These are phyloP conservation scores for Xerocomus brunneocitrinus DNA, from an alignment of 768 basidiomycete genomes.

Conservation along the genomic window DNA sequence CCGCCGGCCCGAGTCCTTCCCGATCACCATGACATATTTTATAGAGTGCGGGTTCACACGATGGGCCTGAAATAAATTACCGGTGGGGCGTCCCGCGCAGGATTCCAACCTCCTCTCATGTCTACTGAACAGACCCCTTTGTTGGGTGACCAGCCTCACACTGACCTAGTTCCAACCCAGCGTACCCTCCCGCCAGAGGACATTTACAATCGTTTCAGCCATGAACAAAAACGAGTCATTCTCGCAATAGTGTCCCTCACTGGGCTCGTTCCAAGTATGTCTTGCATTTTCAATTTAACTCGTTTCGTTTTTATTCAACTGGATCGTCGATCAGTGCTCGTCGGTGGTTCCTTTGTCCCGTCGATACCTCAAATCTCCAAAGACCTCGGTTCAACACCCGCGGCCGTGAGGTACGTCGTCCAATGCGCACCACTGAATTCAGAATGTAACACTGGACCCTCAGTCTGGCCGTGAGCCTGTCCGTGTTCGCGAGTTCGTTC, in stretches of 20 bases:
- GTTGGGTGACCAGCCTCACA: slow-evolving; percentile 9
- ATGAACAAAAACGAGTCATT: slow-evolving; percentile 47
- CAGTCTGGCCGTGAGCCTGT: slow-evolving; percentile 50
- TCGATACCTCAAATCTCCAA: slow-evolving; percentile 68
- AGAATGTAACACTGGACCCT: not conserved
- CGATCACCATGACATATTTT: not conserved
- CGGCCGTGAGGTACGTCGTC: slow-evolving; percentile 48
- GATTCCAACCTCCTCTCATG: not conserved
- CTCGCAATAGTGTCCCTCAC: slow-evolving; percentile 54
- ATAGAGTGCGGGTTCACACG: not conserved
- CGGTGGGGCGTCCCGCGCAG: not conserved
- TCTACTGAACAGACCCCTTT: slow-evolving; percentile 28
- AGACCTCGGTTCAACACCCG: slow-evolving; percentile 54
- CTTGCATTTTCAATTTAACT: not conserved
- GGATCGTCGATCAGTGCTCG: slow-evolving; percentile 47
- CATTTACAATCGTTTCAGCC: slow-evolving; percentile 58
- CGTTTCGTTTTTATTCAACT: not conserved
- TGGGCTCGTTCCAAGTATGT: slow-evolving; percentile 60
- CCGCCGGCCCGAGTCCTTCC: not conserved
- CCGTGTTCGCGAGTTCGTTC: slow-evolving; percentile 41
- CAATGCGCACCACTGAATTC: not conserved
- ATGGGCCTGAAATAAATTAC: not conserved
- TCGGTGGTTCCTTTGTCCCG: slow-evolving; percentile 65
- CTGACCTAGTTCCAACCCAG: not conserved
- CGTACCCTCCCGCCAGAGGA: slow-evolving; percentile 20